Base-by-base conservation (phyloP, 805 yeast genomes). In the Vanderwaltozyma verrucispora region DNA sequence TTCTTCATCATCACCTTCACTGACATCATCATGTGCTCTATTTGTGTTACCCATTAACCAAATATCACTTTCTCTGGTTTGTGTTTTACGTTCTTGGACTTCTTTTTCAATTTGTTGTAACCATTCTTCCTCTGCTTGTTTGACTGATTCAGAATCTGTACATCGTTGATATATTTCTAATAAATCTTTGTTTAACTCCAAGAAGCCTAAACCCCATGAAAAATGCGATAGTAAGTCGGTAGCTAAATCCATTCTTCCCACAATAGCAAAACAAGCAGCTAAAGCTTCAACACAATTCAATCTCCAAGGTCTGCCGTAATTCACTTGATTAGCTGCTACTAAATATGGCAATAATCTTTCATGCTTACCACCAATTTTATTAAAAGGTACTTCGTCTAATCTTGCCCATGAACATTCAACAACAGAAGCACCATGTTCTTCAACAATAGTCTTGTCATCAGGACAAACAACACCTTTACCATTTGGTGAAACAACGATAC, bases 401-500 rank as follows among this genome's bases (percentile, higher is more conserved):
- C 97, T 67, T 0, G 98, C 98, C 98, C 98, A 92, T 2, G 96
- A 86, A 61, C 97, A 89, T 57, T 92, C 98, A 2, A 92, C 97
- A 8, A 92, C 98, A 0, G 98, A 95, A n/a, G 87, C 92, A 27
- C 98, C 98, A 29, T 67, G 55, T 21, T 68, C 68, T 49, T 82
- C 94, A 0, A 87, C 95, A 11, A 85, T 69, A 33, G 74, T 82
- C 29, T 61, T 54, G 57, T 92, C 98, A 47, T 81, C 69, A 0
- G 97, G 97, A 56, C 95, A 85, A 1, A 92, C 95, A 1, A 86
- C 88, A 6, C 75, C 71, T 51, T 78, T 80, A 12, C 96, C 98
- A 53, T 86, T 87, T 0, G 98, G 97, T 18, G 96, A 77, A 2
- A 92, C 94, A 7, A 89, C 85, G 4, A 92, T 60, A 7, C 98